Evolutionary conservation across 2,329 filamentous ascomycete species (phyloP).

Genomic region (Trichophaea hybrida): DNA sequence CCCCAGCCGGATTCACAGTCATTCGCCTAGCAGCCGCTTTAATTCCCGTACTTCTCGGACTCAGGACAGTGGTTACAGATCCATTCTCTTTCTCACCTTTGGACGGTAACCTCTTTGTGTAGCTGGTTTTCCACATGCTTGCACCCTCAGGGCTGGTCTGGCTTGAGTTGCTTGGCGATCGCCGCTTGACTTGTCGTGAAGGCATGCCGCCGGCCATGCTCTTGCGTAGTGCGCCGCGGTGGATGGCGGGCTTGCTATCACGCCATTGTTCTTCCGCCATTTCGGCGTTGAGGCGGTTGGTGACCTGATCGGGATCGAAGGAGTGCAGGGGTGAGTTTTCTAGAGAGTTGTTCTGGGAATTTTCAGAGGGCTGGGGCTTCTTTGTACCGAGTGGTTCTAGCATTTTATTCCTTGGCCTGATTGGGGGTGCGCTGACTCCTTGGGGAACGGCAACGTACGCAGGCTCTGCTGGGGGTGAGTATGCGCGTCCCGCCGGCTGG

Average conservation of each 20-base stretch:
- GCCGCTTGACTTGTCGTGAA: slow-evolving; percentile 6
- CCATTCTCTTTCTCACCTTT: slow-evolving; percentile 17
- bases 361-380: slow-evolving; percentile 2
- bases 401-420: slow-evolving; percentile 20
- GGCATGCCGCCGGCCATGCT: background rate
- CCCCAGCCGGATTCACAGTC: slow-evolving; percentile 17
- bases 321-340: background rate
- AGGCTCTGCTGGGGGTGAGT: background rate
- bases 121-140: slow-evolving; percentile 17
- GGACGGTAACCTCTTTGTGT: slow-evolving; percentile 19
- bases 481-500: background rate
- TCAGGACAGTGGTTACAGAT: slow-evolving; percentile 18
- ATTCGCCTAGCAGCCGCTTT: slow-evolving; percentile 19
- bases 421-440: slow-evolving; percentile 17
- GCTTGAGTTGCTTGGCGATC: slow-evolving; percentile 13
- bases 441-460: background rate
- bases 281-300: slow-evolving; percentile 15
- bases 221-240: slow-evolving; percentile 17
- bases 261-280: slow-evolving; percentile 14
- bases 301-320: slow-evolving; percentile 15
- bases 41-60: slow-evolving; percentile 19
- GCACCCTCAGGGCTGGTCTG: slow-evolving; percentile 13
- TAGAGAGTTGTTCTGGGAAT: background rate
- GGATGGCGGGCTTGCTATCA: slow-evolving; percentile 10
- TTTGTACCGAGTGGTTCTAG: slow-evolving; percentile 22